These are phyloP conservation scores for Aspergillus baeticus DNA, from an alignment of 495 filamentous ascomycete species.

Conservation along the genomic window DNA sequence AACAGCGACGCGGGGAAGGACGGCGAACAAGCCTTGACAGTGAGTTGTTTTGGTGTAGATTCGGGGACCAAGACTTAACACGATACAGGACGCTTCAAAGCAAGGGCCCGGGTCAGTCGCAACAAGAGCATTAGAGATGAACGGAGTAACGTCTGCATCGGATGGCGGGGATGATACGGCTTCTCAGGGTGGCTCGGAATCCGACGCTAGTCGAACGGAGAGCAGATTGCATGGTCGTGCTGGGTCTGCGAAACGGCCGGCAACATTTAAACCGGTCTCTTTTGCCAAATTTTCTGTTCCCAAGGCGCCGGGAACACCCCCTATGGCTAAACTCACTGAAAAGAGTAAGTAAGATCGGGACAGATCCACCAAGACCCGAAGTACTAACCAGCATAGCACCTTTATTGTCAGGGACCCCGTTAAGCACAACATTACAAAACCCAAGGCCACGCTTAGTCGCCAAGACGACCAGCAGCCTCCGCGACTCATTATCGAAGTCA, in stretches of 20 bases:
- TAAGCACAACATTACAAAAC: constrained; percentile 41
- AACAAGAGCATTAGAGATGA: constrained; percentile 44
- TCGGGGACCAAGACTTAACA: constrained; percentile 21
- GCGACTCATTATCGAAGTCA: constrained; percentile 51
- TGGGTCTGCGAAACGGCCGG: constrained; percentile 75
- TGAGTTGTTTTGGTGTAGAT: constrained; percentile 23
- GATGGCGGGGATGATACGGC: constrained; percentile 47
- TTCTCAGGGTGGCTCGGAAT: constrained; percentile 48
- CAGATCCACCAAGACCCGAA: not conserved
- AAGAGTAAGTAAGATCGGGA: constrained; percentile 44
- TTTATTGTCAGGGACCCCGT: constrained; percentile 39
- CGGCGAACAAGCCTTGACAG: constrained; percentile 28
- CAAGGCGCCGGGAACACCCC: constrained; percentile 52
- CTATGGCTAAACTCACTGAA: constrained; percentile 53
- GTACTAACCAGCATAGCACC: constrained; percentile 36
- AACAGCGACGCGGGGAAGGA: constrained; percentile 30
- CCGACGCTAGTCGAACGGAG: constrained; percentile 50
- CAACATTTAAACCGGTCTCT: constrained; percentile 91
- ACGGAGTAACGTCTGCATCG: constrained; percentile 39
- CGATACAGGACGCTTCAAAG: constrained; percentile 33
- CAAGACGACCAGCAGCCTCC: constrained; percentile 59
- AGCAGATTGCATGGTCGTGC: constrained; percentile 63
- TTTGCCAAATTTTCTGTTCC: constrained; percentile 73
- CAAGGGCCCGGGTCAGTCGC: constrained; percentile 37
- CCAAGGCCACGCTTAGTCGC: constrained; percentile 63